Conservation (phyloP, 2,329 filamentous ascomycete genomes). For the Aspergillus awamori region DNA sequence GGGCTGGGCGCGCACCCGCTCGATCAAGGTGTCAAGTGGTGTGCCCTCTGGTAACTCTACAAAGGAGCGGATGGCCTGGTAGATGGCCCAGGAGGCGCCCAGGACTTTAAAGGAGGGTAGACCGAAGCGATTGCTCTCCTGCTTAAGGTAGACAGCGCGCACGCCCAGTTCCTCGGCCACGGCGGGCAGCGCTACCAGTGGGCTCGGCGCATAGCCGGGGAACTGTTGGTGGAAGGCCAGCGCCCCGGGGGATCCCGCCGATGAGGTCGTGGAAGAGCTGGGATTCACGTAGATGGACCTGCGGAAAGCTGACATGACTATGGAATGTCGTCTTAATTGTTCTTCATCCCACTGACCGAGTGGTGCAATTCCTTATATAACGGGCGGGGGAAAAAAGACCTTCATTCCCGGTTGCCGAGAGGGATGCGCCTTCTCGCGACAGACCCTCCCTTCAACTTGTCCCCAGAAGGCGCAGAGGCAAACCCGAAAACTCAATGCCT, state of each 20-base stretch:
- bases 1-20: not conserved
- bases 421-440: slow-evolving; percentile 24
- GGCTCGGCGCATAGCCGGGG: slow-evolving; percentile 60
- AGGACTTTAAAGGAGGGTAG: slow-evolving; percentile 79
- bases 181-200: slow-evolving; percentile 55
- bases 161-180: slow-evolving; percentile 63
- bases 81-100: slow-evolving; percentile 74
- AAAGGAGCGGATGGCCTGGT: slow-evolving; percentile 56
- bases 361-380: too few relatives aligned
- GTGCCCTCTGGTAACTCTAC: slow-evolving; percentile 50
- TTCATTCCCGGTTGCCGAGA: not conserved
- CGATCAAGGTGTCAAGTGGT: slow-evolving; percentile 29
- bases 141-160: slow-evolving; percentile 65
- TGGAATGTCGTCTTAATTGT: not conserved
- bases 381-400: too few relatives aligned
- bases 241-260: slow-evolving; percentile 11
- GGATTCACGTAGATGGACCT: slow-evolving; percentile 34
- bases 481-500: not conserved
- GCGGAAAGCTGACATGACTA: slow-evolving; percentile 21
- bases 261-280: slow-evolving; percentile 20
- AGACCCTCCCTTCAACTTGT: slow-evolving; percentile 1
- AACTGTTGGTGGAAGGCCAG: slow-evolving; percentile 58
- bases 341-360: too few relatives aligned
- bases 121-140: slow-evolving; percentile 69
- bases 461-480: not conserved